These are phyloP conservation scores for Fraxinus xanthoxyloides DNA, from an alignment of 305 asterid species.

Conservation along the genomic window DNA sequence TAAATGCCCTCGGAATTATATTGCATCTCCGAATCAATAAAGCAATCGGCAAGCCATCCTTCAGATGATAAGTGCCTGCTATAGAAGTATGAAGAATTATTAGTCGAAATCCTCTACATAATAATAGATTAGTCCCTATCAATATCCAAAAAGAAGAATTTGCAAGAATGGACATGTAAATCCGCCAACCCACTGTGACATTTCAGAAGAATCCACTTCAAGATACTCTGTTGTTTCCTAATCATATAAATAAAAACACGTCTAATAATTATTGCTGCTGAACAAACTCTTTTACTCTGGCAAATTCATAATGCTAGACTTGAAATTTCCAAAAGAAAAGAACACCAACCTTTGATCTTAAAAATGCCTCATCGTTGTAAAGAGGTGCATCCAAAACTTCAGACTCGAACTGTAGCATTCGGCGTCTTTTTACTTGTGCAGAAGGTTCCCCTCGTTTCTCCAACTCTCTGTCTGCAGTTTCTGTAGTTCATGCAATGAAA, in stretches of 20 bases:
- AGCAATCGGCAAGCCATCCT: constrained; percentile 81
- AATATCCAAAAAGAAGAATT: constrained; percentile 2
- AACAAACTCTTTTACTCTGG: background rate
- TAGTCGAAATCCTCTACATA: background rate
- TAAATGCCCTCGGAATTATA: constrained; percentile 29
- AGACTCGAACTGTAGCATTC: constrained; percentile 65
- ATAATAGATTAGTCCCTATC: background rate
- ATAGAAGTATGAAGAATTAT: background rate
- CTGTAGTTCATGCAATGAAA: constrained; percentile 19
- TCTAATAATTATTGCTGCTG: background rate
- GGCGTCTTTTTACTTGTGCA: constrained; percentile 55
- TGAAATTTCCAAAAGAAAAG: background rate
- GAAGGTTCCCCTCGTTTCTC: constrained; percentile 41
- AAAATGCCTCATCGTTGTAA: constrained; percentile 38
- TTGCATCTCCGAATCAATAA: constrained; percentile 58
- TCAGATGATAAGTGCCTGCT: constrained; percentile 58
- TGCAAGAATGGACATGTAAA: constrained; percentile 53
- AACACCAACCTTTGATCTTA: constrained; percentile 51
- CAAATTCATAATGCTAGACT: background rate
- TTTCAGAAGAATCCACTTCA: constrained; percentile 45
- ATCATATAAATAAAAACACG: constrained; percentile 6
- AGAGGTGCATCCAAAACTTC: constrained; percentile 40
- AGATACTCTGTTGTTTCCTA: constrained; percentile 61
- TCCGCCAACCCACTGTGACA: constrained; percentile 75
- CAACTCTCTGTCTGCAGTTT: constrained; percentile 9